phyloP scores from a whole-genome alignment of 331 rosid species.

The Quercus lobata region DNA sequence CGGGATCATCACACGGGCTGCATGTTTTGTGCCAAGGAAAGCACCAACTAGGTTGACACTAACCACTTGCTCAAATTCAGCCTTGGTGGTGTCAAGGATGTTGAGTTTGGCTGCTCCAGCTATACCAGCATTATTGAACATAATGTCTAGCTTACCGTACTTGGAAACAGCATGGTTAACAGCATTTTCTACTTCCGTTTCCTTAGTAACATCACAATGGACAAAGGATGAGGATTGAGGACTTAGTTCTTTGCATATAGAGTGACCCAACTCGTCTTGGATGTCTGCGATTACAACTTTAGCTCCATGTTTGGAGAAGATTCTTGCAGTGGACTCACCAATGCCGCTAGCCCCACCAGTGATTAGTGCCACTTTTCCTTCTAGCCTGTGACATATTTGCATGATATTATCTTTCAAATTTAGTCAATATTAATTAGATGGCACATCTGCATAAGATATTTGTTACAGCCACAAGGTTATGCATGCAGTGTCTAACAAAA shows the following conservation, averaged over 20 bases:
- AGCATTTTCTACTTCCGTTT: constrained; percentile 31
- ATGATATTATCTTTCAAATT: too few relatives aligned
- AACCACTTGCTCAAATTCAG: constrained; percentile 32
- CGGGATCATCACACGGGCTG: too few relatives aligned
- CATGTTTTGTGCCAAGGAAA: constrained; percentile 32
- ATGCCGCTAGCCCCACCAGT: constrained; percentile 39
- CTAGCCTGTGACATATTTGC: constrained; percentile 25
- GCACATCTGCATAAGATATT: too few relatives aligned
- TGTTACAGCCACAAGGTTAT: too few relatives aligned
- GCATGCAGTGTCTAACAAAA: too few relatives aligned
- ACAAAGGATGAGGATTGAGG: constrained; percentile 9
- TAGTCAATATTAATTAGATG: too few relatives aligned
- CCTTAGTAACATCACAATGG: too few relatives aligned
- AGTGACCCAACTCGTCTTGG: too few relatives aligned
- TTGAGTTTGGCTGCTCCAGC: background rate
- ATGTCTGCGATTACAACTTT: too few relatives aligned
- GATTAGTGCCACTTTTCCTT: constrained; percentile 53
- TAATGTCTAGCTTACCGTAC: constrained; percentile 55
- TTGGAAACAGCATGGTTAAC: constrained; percentile 35
- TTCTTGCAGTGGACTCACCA: too few relatives aligned
- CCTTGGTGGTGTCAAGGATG: constrained; percentile 18
- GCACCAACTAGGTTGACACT: constrained; percentile 32
- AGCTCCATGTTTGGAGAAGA: too few relatives aligned
- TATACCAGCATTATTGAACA: constrained; percentile 55
- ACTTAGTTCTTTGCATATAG: too few relatives aligned